Conservation (phyloP, 345 rosid genomes). For the Cardamine chenopodiifolia region DNA sequence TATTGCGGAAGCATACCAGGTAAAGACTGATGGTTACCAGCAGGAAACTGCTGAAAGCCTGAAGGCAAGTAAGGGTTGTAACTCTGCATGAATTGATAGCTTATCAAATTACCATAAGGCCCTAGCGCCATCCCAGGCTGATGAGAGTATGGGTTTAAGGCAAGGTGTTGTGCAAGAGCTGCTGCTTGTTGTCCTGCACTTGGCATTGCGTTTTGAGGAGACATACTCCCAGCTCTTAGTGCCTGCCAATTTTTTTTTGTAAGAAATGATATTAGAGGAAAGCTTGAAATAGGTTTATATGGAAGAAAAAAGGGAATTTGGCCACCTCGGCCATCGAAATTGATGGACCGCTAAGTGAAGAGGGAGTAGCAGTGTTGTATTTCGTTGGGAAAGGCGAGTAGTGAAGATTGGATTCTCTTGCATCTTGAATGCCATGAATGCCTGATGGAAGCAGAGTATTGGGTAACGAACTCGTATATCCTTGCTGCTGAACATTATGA, state of each 20-base stretch:
- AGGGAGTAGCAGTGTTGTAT: conserved; percentile 55
- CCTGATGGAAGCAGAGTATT: conserved; percentile 62
- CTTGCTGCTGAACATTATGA: conserved; percentile 52
- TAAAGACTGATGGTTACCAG: conserved; percentile 80
- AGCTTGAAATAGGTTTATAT: not conserved
- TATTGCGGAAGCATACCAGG: conserved; percentile 81
- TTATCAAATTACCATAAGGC: conserved; percentile 77
- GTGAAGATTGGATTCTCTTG: conserved; percentile 72
- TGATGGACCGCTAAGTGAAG: conserved; percentile 64
- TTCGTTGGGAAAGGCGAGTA: conserved; percentile 79
- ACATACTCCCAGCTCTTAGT: conserved; percentile 60
- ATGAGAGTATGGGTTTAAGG: conserved; percentile 75
- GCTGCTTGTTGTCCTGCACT: conserved; percentile 49
- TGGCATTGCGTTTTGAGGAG: conserved; percentile 59
- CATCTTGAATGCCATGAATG: conserved; percentile 62
- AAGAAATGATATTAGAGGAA: not conserved
- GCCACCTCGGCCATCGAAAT: conserved; percentile 78
- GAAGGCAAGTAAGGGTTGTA: conserved; percentile 79
- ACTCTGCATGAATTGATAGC: conserved; percentile 84
- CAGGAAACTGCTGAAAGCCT: conserved; percentile 71
- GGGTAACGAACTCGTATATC: conserved; percentile 70
- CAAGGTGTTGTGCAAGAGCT: conserved; percentile 76
- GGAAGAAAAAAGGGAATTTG: not conserved
- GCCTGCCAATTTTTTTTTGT: conserved; percentile 45
- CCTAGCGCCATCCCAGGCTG: conserved; percentile 84